Base-by-base conservation (phyloP, 805 yeast species). In the Ogataea neopini region DNA sequence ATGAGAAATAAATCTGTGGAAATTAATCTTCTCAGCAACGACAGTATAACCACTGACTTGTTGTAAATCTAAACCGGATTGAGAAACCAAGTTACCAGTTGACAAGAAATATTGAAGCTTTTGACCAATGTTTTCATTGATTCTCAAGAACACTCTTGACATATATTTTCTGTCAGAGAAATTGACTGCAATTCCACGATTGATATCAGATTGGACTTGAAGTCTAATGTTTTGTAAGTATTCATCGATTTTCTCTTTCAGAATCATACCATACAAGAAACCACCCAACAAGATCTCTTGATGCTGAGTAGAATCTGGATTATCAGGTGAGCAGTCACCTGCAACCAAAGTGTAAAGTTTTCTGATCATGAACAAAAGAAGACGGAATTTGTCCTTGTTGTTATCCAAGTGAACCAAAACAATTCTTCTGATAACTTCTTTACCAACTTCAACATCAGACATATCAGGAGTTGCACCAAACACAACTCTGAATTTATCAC, bases 261-360 rank as follows among this genome's bases (percentile, higher is more conserved):
- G 69, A 56, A 94, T 92, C 96, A 91, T 91, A 57, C 97, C 97
- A 60, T 89, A 94, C 46, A 94, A 75, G 79, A 94, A 88, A 13
- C 99, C 99, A 54, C 98, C 98, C 48, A 94, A 77, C 53, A 94
- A 72, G 26, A 94, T 88, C 72, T 94, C 99, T 72, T 94, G 99
- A 75, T 94, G 97, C 75, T 94, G 99, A 8, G 97, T 88, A 42
- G 98, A 96, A 83, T 94, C 99, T 66, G 99, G 99, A 71, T 94
- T 94, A 69, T 94, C 99, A 14, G 97, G 92, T 44, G 91, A 74
- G 69, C 97, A 92, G 65, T 92, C 97, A 51, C 97, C 97, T 30
- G 97, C 97, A 38, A 92, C 98, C 54, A 94, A 77, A 0, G 98
- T 79, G 67, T 94, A 94, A 51, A 94, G 77, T 71, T 94, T 94